Evolutionary conservation across 139 green algal species (phyloP).

Genomic region (Chlamydomonas incerta): DNA sequence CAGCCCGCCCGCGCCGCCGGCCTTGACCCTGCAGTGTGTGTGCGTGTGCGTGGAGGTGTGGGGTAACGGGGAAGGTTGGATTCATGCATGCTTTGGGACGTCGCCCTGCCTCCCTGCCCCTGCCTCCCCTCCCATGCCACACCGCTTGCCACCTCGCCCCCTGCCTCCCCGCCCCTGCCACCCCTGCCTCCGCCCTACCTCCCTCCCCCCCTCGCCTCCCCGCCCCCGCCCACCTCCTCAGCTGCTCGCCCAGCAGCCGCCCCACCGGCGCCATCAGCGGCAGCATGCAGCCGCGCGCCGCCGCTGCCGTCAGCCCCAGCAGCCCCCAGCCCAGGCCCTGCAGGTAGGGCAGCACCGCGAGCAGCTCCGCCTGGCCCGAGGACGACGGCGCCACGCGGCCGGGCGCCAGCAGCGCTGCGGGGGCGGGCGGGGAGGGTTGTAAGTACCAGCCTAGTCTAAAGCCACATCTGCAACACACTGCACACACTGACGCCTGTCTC

Average conservation of each 20-base stretch:
- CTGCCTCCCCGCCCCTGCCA: neutral
- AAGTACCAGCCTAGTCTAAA: neutral
- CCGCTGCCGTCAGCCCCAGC: constrained; percentile 30
- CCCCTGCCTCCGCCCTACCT: too few species aligned
- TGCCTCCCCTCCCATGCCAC: neutral
- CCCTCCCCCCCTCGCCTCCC: neutral
- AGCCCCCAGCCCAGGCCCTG: constrained; percentile 41
- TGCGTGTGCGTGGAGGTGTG: neutral
- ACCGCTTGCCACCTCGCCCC: neutral
- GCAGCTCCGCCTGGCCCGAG: constrained; percentile 55
- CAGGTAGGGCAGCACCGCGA: constrained; percentile 55
- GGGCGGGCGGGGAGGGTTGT: too few species aligned
- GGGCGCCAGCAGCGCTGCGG: constrained; percentile 39
- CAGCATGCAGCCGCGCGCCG: constrained; percentile 19
- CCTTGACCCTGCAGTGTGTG: constrained; percentile 10
- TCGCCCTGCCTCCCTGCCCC: neutral
- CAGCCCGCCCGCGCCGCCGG: constrained; percentile 25
- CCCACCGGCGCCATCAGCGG: constrained; percentile 51
- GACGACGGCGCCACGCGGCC: constrained; percentile 41
- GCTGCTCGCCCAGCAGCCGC: constrained; percentile 47
- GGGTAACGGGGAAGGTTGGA: too few species aligned
- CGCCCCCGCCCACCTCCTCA: constrained; percentile 45
- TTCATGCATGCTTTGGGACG: too few species aligned
- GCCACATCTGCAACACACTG: neutral
- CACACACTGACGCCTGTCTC: too few species aligned